phyloP scores from a whole-genome alignment of 805 yeast genomes.

The Pichia paraexigua region DNA sequence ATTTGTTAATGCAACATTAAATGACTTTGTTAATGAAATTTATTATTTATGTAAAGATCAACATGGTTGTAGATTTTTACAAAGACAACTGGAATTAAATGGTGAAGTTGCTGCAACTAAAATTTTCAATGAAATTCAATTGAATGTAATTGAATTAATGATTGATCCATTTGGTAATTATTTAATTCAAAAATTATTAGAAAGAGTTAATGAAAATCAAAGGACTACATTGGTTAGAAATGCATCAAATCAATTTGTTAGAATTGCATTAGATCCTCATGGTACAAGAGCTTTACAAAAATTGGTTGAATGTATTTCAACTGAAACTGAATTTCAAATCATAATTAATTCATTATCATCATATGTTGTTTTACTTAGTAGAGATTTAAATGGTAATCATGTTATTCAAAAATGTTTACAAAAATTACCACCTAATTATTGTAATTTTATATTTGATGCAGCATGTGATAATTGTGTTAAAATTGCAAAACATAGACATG shows the following conservation, averaged over 20 bases:
- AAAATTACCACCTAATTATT: conserved; percentile 54
- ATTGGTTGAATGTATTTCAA: conserved; percentile 71
- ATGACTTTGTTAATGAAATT: conserved; percentile 65
- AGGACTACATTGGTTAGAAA: conserved; percentile 59
- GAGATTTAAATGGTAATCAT: conserved; percentile 94
- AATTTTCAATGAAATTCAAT: conserved; percentile 74
- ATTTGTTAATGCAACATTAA: conserved; percentile 58
- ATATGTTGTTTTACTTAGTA: conserved; percentile 69
- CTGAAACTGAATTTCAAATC: conserved; percentile 63
- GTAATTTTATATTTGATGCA: conserved; percentile 86
- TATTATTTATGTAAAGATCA: conserved; percentile 86
- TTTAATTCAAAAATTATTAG: conserved; percentile 82
- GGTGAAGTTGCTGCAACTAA: conserved; percentile 57
- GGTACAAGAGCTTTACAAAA: conserved; percentile 96
- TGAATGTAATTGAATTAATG: conserved; percentile 82
- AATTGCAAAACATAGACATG: conserved; percentile 93
- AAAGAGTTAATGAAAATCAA: conserved; percentile 62
- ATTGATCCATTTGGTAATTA: conserved; percentile 97
- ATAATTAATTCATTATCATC: conserved; percentile 32
- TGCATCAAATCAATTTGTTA: conserved; percentile 65
- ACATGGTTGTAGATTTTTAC: conserved; percentile 92
- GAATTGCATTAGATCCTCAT: conserved; percentile 86
- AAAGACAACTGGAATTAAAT: conserved; percentile 69
- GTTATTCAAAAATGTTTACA: conserved; percentile 90
- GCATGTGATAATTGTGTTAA: conserved; percentile 64